Base-by-base conservation (phyloP, 768 basidiomycete species). In the Hebeloma cylindrosporum region DNA sequence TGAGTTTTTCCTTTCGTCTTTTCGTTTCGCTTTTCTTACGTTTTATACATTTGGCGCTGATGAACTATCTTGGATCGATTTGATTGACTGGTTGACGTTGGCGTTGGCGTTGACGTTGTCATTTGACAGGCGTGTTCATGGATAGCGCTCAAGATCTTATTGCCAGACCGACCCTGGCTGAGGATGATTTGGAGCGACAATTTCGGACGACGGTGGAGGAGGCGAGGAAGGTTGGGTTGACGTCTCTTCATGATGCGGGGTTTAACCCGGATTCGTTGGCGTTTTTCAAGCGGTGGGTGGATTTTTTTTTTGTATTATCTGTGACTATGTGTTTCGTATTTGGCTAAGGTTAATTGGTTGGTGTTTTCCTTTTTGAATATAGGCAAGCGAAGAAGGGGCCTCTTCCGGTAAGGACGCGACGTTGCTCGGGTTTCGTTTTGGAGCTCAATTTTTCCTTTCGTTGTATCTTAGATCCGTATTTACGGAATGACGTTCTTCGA, bases 131-230 rank as follows among this genome's bases (percentile, higher is more conserved):
- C 16, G 74, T 89, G 37, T 72, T 92, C 46, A 63, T 93, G 45
- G 93, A 96, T 63, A 93, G 91, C 52, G 93, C 93, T 1, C 91
- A 93, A 58, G 76, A 82, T 16, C 67, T 92, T 20, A 70, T 92
- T 29, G 70, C 68, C 36, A 77, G 76, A 41, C 86, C 88, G 0
- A 63, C 71, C 8, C 72, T 80, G 40, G 84, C 82, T 0, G 77
- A 85, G 51, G 68, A 66, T 11, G 81, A 86, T 50, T 72, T 91
- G 25, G 57, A 77, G 43, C 71, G 74, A 52, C 73, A 71, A 13
- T 93, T 84, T 61, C 64, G 71, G 27, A 67, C 73, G 14, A 79
- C 89, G 1, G 78, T 87, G n/a, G 63, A 70, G 21, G 80, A 91
- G 53, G 88, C 85, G 2, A 69, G 88, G 23, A 65, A 77, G 0